These are phyloP conservation scores for Colletotrichum sojae DNA, from an alignment of 2,329 filamentous ascomycete species.

Conservation along the genomic window DNA sequence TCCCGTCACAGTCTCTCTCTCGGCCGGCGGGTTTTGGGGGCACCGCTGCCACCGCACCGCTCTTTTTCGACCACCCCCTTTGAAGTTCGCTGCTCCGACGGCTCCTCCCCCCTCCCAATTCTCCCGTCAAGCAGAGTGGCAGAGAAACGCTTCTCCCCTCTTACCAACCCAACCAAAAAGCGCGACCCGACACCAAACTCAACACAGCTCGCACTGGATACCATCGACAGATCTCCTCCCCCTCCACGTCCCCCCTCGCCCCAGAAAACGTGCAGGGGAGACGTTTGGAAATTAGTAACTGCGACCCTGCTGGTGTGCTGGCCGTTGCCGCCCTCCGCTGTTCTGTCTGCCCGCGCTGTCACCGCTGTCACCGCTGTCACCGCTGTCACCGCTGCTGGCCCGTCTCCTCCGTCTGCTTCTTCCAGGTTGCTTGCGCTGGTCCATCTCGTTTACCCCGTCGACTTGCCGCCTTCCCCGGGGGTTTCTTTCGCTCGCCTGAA, in stretches of 20 bases:
- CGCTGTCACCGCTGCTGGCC: neutral
- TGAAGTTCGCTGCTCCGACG: no score
- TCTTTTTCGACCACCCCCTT: no score
- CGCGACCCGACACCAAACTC: no score
- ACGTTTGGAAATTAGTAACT: conserved; percentile 43
- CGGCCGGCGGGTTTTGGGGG: no score
- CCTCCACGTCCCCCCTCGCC: conserved; percentile 8
- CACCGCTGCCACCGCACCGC: no score
- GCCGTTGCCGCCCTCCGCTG: conserved; percentile 36
- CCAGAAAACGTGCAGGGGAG: conserved; percentile 32
- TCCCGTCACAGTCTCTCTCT: no score
- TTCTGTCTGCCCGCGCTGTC: neutral
- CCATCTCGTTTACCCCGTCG: neutral
- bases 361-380: neutral
- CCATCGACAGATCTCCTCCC: conserved; percentile 29
- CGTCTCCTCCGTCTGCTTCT: conserved; percentile 1
- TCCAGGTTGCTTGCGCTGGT: neutral
- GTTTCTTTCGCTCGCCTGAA: conserved; percentile 13
- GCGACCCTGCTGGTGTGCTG: conserved; percentile 41
- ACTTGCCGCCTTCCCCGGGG: conserved; percentile 5
- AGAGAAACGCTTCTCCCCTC: no score
- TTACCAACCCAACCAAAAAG: no score
- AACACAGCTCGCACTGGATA: neutral
- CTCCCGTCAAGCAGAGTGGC: no score
- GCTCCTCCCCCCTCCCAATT: no score